Conservation (phyloP, 441 rosid species). For the Pelargonium myrrhifolium region DNA sequence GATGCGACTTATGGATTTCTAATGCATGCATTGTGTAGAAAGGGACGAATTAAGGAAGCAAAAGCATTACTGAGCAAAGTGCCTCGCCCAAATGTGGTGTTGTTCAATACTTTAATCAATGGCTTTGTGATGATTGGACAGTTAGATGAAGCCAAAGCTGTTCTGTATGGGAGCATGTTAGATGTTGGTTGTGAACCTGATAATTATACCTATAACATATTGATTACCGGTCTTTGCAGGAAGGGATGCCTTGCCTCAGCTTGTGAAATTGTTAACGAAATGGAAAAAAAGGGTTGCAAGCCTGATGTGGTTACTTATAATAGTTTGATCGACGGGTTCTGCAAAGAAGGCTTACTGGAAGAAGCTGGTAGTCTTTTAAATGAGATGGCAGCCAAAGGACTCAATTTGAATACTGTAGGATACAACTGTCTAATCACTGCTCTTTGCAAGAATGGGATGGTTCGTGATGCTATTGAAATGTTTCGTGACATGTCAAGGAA, state of each 20-base stretch:
- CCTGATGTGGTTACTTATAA: slow-evolving; percentile 61
- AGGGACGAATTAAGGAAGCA: slow-evolving; percentile 60
- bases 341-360: slow-evolving; percentile 54
- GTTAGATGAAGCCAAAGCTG: slow-evolving; percentile 55
- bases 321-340: slow-evolving; percentile 51
- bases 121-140: slow-evolving; percentile 55
- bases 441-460: slow-evolving; percentile 46
- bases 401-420: slow-evolving; percentile 60
- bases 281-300: slow-evolving; percentile 46
- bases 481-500: slow-evolving; percentile 57
- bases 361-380: slow-evolving; percentile 40
- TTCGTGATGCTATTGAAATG: slow-evolving; percentile 44
- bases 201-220: slow-evolving; percentile 52
- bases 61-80: slow-evolving; percentile 42
- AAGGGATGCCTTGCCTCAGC: slow-evolving; percentile 55
- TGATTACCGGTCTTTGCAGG: slow-evolving; percentile 61
- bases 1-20: slow-evolving; percentile 57
- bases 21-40: slow-evolving; percentile 56
- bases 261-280: slow-evolving; percentile 42
- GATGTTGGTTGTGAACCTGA: slow-evolving; percentile 38
- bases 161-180: slow-evolving; percentile 35
- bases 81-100: slow-evolving; percentile 40
- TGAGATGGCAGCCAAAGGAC: slow-evolving; percentile 48
- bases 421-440: slow-evolving; percentile 59
- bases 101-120: slow-evolving; percentile 54